Base-by-base conservation (phyloP, 1,284 basidiomycete species). In the Rhodotorula sp. region DNA sequence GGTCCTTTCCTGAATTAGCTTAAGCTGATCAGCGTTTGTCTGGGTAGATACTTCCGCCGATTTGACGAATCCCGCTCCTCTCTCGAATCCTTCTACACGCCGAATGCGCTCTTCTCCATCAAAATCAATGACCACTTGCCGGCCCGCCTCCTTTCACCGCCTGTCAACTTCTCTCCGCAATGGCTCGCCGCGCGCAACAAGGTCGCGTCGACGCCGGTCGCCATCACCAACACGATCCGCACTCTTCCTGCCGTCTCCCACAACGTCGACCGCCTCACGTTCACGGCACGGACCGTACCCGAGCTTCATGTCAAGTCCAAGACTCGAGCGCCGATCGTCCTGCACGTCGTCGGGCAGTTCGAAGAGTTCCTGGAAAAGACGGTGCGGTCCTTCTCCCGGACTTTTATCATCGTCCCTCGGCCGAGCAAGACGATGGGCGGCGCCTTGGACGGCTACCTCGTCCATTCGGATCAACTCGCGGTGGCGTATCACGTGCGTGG, bases 361-460 rank as follows among this genome's bases (percentile, higher is more conserved):
- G 73, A 75, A 45, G 71, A 75, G 56, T 75, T 75, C 60, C 65
- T 69, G 5, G 60, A 66, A 14, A 67, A 75, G 55, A 52, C 62
- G 21, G 49, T 67, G 6, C 52, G 73, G 8, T n/a, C 48, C 26
- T 63, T 75, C 52, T 34, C 57, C 15, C 49, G 73, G n/a, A 68
- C 71, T 2, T 73, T 75, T 48, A 58, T 73, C 43, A 57, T 75
- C 50, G 71, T 73, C 3, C 69, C 67, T 12, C 55, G 63, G 21
- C 38, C 49, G 62, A 49, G 23, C 5, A 12, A 15, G 26, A 38
- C 19, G 8, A 3, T 26, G 23, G 60, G 55, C 6, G 31, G 59
- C 4, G 45, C 50, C 15, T 12, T 5, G 12, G 50, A 47, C 28
- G 31, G 55, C 15, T 75, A 59, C 55, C 61, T 66, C 31, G 57